phyloP scores from a whole-genome alignment of 768 basidiomycete genomes.

The Lactarius evosmus region DNA sequence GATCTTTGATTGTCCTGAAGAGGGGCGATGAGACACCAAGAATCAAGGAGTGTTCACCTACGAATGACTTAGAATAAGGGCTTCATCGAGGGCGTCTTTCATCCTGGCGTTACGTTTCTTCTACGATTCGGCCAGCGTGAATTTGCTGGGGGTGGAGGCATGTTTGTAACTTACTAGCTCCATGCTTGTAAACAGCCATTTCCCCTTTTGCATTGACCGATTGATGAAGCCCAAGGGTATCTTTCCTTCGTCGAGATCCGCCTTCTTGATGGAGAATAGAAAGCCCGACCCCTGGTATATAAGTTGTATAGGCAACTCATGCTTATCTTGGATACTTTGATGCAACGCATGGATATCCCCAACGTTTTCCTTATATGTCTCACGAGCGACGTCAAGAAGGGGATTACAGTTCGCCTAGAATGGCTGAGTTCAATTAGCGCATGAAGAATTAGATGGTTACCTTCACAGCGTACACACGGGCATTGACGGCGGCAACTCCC shows the following conservation, averaged over 20 bases:
- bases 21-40: not conserved
- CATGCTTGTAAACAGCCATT: slow-evolving; percentile 73
- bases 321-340: slow-evolving; percentile 53
- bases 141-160: not conserved
- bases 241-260: slow-evolving; percentile 55
- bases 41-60: slow-evolving; percentile 31
- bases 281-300: slow-evolving; percentile 75
- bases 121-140: slow-evolving; percentile 38
- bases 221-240: slow-evolving; percentile 74
- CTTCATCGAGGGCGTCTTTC: slow-evolving; percentile 89
- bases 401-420: slow-evolving; percentile 69
- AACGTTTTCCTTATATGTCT: slow-evolving; percentile 92
- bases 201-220: slow-evolving; percentile 59
- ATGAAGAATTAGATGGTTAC: slow-evolving; percentile 33
- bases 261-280: slow-evolving; percentile 66
- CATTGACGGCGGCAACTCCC: slow-evolving; percentile 70
- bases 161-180: slow-evolving; percentile 59
- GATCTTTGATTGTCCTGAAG: slow-evolving; percentile 70
- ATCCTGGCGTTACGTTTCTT: slow-evolving; percentile 87
- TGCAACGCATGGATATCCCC: slow-evolving; percentile 78
- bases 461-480: slow-evolving; percentile 87
- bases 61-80: slow-evolving; percentile 82
- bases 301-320: slow-evolving; percentile 62
- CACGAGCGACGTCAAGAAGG: slow-evolving; percentile 90
- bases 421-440: not conserved